Base-by-base conservation (phyloP, 495 filamentous ascomycete species). In the Lasiosphaeria ovina region DNA sequence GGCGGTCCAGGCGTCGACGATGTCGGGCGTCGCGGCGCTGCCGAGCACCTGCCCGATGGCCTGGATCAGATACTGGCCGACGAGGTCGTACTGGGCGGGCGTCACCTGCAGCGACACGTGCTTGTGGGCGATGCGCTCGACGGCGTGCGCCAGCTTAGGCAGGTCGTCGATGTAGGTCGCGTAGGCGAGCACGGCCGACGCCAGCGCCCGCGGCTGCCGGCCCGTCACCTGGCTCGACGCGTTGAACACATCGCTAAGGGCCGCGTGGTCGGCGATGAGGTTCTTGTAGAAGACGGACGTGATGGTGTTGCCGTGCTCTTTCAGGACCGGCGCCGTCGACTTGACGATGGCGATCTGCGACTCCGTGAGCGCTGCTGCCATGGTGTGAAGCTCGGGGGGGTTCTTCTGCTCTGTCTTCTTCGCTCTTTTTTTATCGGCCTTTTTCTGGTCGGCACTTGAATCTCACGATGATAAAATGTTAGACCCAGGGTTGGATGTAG, bases 91-190 rank as follows among this genome's bases (percentile, higher is more conserved):
- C 59, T 88, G 81, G 7, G 82, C 86, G 31, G 89, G 83, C 58
- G 80, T 72, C 64, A 92, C 84, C 72, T 84, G 84, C 35, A 91
- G 82, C 0, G 84, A 88, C 48, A 84, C 88, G 63, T 92, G 89
- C 73, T 90, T 91, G 71, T 89, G 80, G 68, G 86, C 85, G 68
- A 92, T 90, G 63, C 85, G 79, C 71, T 87, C 85, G n/a, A 92
- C 81, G 40, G 85, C 84, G 6, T 81, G 77, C 38, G 70, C 61
- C 4, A 92, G 78, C 33, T 79, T 83, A 55, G 75, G 77, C 6
- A 90, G 81, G 72, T 90, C 79, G 71, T 90, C 88, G 68, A 91
- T 87, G 69, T 90, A 78, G 24, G 79, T 77, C 57, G 89, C 89
- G 62, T 91, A 91, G 36, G 85, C 86, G 65, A 86, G 84, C 38